These are phyloP conservation scores for Dichomitus squalens DNA, from an alignment of 1,284 basidiomycete genomes.

Conservation along the genomic window DNA sequence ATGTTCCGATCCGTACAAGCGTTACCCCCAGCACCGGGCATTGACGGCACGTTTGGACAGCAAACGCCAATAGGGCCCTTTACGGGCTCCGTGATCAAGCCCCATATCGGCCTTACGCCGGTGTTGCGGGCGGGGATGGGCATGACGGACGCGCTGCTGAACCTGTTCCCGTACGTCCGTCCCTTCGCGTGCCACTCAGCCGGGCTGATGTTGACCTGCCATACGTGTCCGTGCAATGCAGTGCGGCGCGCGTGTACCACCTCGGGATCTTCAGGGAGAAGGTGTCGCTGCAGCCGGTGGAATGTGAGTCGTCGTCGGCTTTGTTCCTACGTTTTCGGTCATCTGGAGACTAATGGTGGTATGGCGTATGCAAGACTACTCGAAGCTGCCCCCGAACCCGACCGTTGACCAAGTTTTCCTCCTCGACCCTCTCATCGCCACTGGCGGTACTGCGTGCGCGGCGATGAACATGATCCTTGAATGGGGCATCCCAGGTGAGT, in stretches of 20 bases:
- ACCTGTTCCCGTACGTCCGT: conserved; percentile 72
- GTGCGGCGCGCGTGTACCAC: conserved; percentile 85
- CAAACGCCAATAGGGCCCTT: conserved; percentile 70
- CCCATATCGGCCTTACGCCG: conserved; percentile 84
- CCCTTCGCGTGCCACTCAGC: neutral
- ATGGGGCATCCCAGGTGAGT: conserved; percentile 78
- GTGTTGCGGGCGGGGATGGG: conserved; percentile 92
- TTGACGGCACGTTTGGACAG: conserved; percentile 35
- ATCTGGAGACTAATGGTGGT: neutral
- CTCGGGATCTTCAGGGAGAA: conserved; percentile 92
- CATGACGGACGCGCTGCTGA: conserved; percentile 88
- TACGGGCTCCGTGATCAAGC: conserved; percentile 65
- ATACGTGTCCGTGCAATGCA: conserved; percentile 28
- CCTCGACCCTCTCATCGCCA: conserved; percentile 91
- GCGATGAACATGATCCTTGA: conserved; percentile 84
- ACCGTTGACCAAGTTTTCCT: conserved; percentile 85
- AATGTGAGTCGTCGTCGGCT: conserved; percentile 57
- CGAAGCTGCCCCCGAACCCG: conserved; percentile 81
- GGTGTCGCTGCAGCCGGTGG: conserved; percentile 87
- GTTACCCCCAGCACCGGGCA: neutral
- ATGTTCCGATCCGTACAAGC: conserved; percentile 26
- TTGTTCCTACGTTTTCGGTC: neutral
- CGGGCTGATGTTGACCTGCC: neutral
- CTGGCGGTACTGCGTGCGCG: conserved; percentile 90
- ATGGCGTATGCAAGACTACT: conserved; percentile 67